Evolutionary conservation across 768 basidiomycete species (phyloP), one percentile per base, ranked within the genome.

Genomic region (Mycena albidolilacea): DNA sequence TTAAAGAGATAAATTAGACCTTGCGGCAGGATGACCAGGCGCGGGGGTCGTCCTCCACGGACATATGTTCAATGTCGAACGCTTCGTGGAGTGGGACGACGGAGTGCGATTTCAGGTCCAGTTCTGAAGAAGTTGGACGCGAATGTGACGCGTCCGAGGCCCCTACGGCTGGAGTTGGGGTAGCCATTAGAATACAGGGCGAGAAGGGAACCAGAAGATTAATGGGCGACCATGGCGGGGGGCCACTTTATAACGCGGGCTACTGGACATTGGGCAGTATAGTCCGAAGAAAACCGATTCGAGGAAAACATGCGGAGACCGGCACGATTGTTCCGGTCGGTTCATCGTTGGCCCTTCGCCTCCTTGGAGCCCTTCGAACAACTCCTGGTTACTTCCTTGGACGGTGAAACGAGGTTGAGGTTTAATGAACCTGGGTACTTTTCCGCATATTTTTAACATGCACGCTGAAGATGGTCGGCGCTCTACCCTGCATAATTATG

Each of bases 1-100:
- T 2, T 55, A 15, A 41, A n/a, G 19, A 55, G 55, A 55, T 63
- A 5, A 5, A 39, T 73, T 81, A 38, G 63, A 89, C 91, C 85
- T 93, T 93, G 75, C 89, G 86, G 43, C 85, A 63, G 38, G 75
- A 69, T 9, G 88, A 87, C 92, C 92, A 93, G 70, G 82, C 77
- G 62, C 90, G 86, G 14, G 92, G 92, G 79, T 93, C 92, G 72
- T 93, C 86, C 17, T 82, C 76, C 17, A 93, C 91, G 7, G 86
- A 82, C 61, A 85, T 81, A 77, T 88, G 89, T 74, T 90, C 89
- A 60, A 90, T 88, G 75, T 90, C 89, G 39, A 80, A 46, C 35
- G 63, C 64, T 38, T 58, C 38, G 70, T 59, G 69, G 19, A 71
- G 46, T 37, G 30, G 60, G 0, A 60, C 15, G 11, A 54, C 48